These are phyloP conservation scores for Epichloe sibirici DNA, from an alignment of 2,329 filamentous ascomycete species.

Conservation along the genomic window DNA sequence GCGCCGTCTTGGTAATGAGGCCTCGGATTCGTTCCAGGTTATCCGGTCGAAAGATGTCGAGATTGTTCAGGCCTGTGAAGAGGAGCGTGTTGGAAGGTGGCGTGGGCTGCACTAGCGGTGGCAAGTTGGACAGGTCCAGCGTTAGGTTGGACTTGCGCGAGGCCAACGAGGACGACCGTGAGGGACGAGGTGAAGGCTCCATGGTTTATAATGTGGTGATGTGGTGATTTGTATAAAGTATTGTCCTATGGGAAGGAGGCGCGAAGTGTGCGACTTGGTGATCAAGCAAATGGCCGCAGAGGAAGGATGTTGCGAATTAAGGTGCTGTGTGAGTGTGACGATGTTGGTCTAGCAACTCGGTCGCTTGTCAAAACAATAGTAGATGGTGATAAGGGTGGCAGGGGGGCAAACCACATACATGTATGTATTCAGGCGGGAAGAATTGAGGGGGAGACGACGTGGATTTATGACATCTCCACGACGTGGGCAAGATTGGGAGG, in stretches of 20 bases:
- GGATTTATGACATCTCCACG: neutral
- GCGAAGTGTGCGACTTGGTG: neutral
- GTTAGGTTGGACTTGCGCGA: conserved; percentile 42
- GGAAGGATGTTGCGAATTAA: neutral
- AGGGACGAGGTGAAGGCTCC: conserved; percentile 25
- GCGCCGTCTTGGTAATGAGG: conserved; percentile 56
- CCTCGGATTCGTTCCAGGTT: conserved; percentile 64
- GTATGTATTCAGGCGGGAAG: neutral
- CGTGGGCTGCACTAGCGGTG: conserved; percentile 57
- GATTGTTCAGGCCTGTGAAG: conserved; percentile 66
- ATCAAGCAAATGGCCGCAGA: neutral
- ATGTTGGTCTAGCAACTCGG: neutral
- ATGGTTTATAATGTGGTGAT: conserved; percentile 13
- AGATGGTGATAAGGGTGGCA: neutral
- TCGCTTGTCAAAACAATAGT: neutral
- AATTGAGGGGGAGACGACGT: neutral
- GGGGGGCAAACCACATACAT: neutral
- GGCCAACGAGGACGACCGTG: conserved; percentile 32
- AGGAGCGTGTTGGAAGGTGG: conserved; percentile 73
- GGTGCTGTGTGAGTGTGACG: neutral
- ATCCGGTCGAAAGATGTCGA: conserved; percentile 60
- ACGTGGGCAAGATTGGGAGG: neutral
- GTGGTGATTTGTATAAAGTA: neutral
- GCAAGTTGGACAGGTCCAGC: conserved; percentile 62
- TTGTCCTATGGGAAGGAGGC: neutral